A percentile compares a stretch with the other conserved stretches of the same genome.
phyloP scores from a whole-genome alignment of 164 flowering plant genomes.

The Magnolia sinica region DNA sequence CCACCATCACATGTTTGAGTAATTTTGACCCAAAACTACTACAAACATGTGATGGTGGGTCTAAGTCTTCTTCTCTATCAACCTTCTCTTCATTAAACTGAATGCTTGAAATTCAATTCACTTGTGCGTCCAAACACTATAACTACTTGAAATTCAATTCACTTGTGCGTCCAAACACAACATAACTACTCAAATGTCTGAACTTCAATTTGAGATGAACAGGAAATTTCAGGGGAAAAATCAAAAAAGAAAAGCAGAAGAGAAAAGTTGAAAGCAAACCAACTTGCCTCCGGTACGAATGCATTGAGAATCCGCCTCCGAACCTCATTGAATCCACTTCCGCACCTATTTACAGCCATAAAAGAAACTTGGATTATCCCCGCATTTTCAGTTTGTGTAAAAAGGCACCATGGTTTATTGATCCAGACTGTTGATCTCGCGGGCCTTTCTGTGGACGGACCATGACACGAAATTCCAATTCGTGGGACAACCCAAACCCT shows the following conservation, averaged over 20 bases:
- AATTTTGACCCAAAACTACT: too few relatives aligned
- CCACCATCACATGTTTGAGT: too few relatives aligned
- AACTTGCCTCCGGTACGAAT: slow-evolving; percentile 85
- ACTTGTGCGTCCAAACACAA: not conserved
- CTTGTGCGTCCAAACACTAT: not conserved
- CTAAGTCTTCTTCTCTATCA: not conserved
- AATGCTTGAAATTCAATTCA: not conserved
- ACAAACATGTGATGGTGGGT: too few relatives aligned
- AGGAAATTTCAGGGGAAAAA: too few relatives aligned
- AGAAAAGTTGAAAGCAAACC: not conserved
- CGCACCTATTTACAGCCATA: slow-evolving; percentile 33
- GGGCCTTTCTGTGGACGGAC: too few relatives aligned
- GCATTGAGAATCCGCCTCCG: slow-evolving; percentile 68
- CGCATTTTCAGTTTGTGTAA: not conserved
- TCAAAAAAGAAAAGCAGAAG: too few relatives aligned
- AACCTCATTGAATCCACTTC: slow-evolving; percentile 49
- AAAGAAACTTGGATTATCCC: not conserved
- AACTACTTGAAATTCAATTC: too few relatives aligned
- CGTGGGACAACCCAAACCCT: not conserved
- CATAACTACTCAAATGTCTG: too few relatives aligned
- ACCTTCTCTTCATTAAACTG: not conserved
- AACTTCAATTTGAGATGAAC: too few relatives aligned
- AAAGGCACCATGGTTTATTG: not conserved
- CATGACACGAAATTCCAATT: too few relatives aligned
- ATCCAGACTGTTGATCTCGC: too few relatives aligned